Evolutionary conservation across 805 yeast species (phyloP).

Genomic region (Candida sphagnicola): DNA sequence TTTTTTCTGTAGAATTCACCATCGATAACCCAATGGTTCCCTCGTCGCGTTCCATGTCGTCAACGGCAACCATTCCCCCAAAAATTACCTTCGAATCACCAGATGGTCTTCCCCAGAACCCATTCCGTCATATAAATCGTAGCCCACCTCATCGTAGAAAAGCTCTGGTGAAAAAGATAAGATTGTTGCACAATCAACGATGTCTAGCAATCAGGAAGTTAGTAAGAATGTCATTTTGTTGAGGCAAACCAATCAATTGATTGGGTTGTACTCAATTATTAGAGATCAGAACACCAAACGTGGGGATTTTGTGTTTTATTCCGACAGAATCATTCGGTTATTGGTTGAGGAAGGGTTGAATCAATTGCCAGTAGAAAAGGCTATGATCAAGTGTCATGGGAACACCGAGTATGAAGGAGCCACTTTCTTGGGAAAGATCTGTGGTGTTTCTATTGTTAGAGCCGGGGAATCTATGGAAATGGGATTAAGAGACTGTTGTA

Average conservation of each 20-base stretch:
- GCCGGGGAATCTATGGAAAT: conserved; percentile 99
- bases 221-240: conserved; percentile 60
- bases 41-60: too few relatives aligned
- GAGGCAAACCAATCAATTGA: conserved; percentile 86
- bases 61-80: too few relatives aligned
- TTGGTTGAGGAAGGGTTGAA: conserved; percentile 95
- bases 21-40: too few relatives aligned
- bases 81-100: too few relatives aligned
- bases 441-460: conserved; percentile 96
- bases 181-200: neutral
- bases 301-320: conserved; percentile 91
- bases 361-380: conserved; percentile 80
- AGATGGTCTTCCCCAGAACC: too few relatives aligned
- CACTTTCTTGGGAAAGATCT: conserved; percentile 82
- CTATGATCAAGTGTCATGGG: conserved; percentile 71
- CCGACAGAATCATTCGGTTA: conserved; percentile 90
- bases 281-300: conserved; percentile 78
- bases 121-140: too few relatives aligned
- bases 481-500: conserved; percentile 94
- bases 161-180: neutral
- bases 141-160: too few relatives aligned
- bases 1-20: too few relatives aligned
- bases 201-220: conserved; percentile 12
- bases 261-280: conserved; percentile 85
- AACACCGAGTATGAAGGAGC: conserved; percentile 71